Conservation (phyloP, 2,329 filamentous ascomycete species). For the Trichoderma polysporum region DNA sequence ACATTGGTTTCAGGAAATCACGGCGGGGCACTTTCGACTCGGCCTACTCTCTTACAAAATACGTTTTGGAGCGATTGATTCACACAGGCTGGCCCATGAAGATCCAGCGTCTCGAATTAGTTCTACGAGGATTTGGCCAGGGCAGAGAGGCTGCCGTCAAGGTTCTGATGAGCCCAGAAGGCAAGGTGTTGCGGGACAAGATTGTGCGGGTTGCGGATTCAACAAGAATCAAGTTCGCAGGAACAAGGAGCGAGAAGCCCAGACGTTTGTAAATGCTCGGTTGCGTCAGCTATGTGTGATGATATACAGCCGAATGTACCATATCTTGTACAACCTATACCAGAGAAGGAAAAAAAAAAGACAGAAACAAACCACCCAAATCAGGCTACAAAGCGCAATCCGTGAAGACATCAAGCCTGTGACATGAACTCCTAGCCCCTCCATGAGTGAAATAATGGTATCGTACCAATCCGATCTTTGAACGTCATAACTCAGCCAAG, state of each 20-base stretch:
- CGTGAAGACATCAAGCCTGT: background rate
- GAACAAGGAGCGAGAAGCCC: conserved; percentile 78
- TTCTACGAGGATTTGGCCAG: conserved; percentile 79
- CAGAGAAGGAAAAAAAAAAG: conserved; percentile 19
- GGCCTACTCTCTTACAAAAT: conserved; percentile 83
- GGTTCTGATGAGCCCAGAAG: conserved; percentile 83
- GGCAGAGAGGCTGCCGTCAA: conserved; percentile 90
- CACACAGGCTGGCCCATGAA: conserved; percentile 75
- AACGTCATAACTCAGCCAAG: conserved; percentile 25
- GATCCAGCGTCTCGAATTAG: conserved; percentile 75
- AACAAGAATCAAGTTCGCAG: conserved; percentile 93
- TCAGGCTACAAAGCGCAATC: background rate
- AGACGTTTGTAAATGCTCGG: conserved; percentile 63
- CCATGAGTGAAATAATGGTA: conserved; percentile 27
- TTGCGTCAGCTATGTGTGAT: conserved; percentile 13
- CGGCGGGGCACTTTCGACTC: conserved; percentile 83
- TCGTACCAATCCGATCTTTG: conserved; percentile 27
- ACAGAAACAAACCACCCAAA: conserved; percentile 5
- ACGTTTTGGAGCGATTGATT: conserved; percentile 79
- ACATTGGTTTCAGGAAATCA: conserved; percentile 87
- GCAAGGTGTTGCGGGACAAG: conserved; percentile 69
- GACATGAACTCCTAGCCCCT: conserved; percentile 10
- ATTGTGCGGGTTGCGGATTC: conserved; percentile 80
- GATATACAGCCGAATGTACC: conserved; percentile 32
- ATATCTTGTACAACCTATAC: conserved; percentile 37